Evolutionary conservation across 2,329 filamentous ascomycete species (phyloP).

Genomic region (Atkinsonella hypoxylon): DNA sequence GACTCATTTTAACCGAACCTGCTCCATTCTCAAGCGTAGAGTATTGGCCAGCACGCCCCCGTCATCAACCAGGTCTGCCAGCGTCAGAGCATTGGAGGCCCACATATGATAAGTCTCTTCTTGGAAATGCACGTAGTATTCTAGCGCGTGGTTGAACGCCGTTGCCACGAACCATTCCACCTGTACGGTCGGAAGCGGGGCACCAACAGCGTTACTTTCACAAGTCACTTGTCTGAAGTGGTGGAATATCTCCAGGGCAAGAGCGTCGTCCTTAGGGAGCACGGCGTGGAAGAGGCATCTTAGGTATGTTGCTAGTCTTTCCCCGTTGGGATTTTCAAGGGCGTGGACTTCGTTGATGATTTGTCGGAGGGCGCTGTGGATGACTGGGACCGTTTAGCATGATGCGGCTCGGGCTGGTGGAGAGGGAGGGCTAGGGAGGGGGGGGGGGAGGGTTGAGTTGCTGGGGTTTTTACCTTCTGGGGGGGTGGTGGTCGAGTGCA

Average conservation of each 20-base stretch:
- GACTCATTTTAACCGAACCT: slow-evolving; percentile 15
- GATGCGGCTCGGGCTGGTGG: too few species aligned
- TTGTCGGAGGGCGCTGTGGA: slow-evolving; percentile 44
- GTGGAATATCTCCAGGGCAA: slow-evolving; percentile 50
- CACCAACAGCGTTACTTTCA: slow-evolving; percentile 30
- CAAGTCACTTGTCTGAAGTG: slow-evolving; percentile 45
- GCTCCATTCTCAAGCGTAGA: slow-evolving; percentile 32
- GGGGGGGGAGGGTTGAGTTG: too few species aligned
- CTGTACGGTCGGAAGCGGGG: slow-evolving; percentile 51
- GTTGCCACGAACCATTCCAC: slow-evolving; percentile 64
- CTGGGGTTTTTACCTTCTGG: slow-evolving; percentile 37
- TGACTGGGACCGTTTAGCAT: too few species aligned
- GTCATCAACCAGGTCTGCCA: slow-evolving; percentile 49
- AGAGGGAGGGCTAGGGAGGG: too few species aligned
- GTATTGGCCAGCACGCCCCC: slow-evolving; percentile 31
- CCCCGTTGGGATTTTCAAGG: slow-evolving; percentile 41
- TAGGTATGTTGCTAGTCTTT: slow-evolving; percentile 62
- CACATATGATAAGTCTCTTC: slow-evolving; percentile 45
- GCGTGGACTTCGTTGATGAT: slow-evolving; percentile 59
- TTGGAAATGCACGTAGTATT: slow-evolving; percentile 46
- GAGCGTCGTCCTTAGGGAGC: slow-evolving; percentile 40
- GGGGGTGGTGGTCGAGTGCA: slow-evolving; percentile 40
- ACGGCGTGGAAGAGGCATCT: slow-evolving; percentile 63
- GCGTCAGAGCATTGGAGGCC: slow-evolving; percentile 48
- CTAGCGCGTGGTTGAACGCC: slow-evolving; percentile 58